Percentiles rank a stretch among this genome's conserved stretches.
Evolutionary conservation across 1,284 basidiomycete species (phyloP).

Genomic region (Microbotryomycetes sp.): DNA sequence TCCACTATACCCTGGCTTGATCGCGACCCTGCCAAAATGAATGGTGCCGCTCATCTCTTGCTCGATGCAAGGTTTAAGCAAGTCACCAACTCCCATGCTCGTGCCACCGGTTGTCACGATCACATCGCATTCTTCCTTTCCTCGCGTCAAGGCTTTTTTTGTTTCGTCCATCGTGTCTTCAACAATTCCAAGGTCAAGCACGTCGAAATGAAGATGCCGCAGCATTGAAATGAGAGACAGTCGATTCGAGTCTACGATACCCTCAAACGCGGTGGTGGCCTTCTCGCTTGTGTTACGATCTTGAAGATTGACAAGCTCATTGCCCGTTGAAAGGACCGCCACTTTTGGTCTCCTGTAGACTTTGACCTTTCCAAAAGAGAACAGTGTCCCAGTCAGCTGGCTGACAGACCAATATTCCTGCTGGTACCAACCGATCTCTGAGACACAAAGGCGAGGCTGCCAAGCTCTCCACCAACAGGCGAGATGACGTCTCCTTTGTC

Average conservation of each 20-base stretch:
- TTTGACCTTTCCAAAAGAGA: constrained; percentile 47
- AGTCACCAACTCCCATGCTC: constrained; percentile 78
- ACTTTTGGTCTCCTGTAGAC: constrained; percentile 65
- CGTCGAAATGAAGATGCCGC: constrained; percentile 63
- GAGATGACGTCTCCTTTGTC: constrained; percentile 55
- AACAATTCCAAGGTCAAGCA: constrained; percentile 72
- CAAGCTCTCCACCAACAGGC: constrained; percentile 72
- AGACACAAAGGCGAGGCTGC: constrained; percentile 71
- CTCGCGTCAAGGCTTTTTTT: constrained; percentile 51
- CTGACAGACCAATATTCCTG: background rate
- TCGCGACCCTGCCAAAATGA: constrained; percentile 63
- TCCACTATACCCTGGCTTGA: constrained; percentile 44
- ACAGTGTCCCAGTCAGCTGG: background rate
- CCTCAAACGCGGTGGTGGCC: constrained; percentile 36
- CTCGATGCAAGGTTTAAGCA: constrained; percentile 81
- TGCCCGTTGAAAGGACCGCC: constrained; percentile 75
- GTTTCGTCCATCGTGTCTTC: constrained; percentile 60
- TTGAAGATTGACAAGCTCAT: constrained; percentile 66
- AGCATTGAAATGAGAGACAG: constrained; percentile 65
- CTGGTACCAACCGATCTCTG: constrained; percentile 51
- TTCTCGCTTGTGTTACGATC: constrained; percentile 11
- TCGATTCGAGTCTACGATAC: constrained; percentile 74
- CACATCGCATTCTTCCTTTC: constrained; percentile 59
- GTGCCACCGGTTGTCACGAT: constrained; percentile 80
- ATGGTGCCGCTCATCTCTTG: constrained; percentile 62